These are phyloP conservation scores for Podospora conica DNA, from an alignment of 495 filamentous ascomycete species.

Conservation along the genomic window DNA sequence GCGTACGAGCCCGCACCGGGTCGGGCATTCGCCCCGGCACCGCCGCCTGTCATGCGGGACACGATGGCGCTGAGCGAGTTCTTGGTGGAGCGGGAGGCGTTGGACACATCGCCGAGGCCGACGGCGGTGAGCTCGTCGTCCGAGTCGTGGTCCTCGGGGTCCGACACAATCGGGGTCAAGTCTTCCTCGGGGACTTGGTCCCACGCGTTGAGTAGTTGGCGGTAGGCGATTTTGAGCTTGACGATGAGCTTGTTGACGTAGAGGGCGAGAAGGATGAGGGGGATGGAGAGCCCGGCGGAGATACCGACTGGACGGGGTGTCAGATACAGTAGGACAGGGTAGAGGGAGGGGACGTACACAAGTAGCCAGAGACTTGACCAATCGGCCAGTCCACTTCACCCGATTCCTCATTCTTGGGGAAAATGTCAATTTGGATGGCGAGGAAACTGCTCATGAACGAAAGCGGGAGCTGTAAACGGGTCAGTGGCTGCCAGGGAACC, in stretches of 20 bases:
- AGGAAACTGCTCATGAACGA: slow-evolving; percentile 20
- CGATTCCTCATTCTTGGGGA: slow-evolving; percentile 8
- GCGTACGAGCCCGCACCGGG: slow-evolving; percentile 1
- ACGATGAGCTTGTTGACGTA: slow-evolving; percentile 15
- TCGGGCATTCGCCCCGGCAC: not conserved
- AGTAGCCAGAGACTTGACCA: not conserved
- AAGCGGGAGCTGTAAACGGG: slow-evolving; percentile 10
- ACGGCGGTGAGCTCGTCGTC: slow-evolving; percentile 8
- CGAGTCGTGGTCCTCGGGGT: slow-evolving; percentile 8
- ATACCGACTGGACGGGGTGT: slow-evolving; percentile 7
- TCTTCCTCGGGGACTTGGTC: not conserved
- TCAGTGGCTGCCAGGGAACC: not conserved
- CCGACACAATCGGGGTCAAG: not conserved
- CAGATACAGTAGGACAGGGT: not conserved
- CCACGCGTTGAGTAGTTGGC: slow-evolving; percentile 4
- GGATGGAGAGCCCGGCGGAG: slow-evolving; percentile 11
- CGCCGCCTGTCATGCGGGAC: not conserved
- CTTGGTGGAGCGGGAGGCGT: not conserved
- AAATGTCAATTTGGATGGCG: slow-evolving; percentile 7
- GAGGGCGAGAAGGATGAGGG: slow-evolving; percentile 13
- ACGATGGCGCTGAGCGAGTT: not conserved
- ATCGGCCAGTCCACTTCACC: slow-evolving; percentile 9
- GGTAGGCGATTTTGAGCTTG: slow-evolving; percentile 3
- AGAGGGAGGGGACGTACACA: slow-evolving; percentile 3
- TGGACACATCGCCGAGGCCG: not conserved